Evolutionary conservation across 2,329 filamentous ascomycete genomes (phyloP).

Genomic region (Monilinia polystroma): DNA sequence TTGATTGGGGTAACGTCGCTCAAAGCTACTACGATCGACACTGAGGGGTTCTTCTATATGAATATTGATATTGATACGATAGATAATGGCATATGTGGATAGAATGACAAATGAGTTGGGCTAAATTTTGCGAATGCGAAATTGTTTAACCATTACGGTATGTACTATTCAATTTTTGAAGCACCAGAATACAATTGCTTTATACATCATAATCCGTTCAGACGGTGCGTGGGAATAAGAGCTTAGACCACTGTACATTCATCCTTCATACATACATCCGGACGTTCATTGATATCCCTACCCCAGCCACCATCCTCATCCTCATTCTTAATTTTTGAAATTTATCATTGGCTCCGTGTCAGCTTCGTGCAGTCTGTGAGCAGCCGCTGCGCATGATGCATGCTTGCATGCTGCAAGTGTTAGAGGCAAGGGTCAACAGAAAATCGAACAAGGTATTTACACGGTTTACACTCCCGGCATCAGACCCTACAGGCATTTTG

Average conservation of each 20-base stretch:
- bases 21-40: constrained; percentile 23
- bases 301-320: background rate
- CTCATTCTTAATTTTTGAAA: background rate
- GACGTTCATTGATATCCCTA: background rate
- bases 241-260: too few species aligned
- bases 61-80: constrained; percentile 29
- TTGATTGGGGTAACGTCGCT: constrained; percentile 37
- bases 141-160: too few species aligned
- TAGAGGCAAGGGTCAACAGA: constrained; percentile 32
- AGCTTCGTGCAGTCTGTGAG: constrained; percentile 9
- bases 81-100: background rate
- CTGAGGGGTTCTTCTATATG: constrained; percentile 26
- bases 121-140: background rate
- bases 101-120: background rate
- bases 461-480: too few species aligned
- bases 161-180: too few species aligned
- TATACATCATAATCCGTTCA: too few species aligned
- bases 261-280: background rate
- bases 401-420: constrained; percentile 36
- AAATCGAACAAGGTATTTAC: background rate
- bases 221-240: too few species aligned
- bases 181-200: too few species aligned
- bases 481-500: too few species aligned
- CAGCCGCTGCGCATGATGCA: constrained; percentile 35
- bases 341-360: background rate